phyloP scores from a whole-genome alignment of 176 grass and related monocot genomes.

The Triticum dicoccoides region DNA sequence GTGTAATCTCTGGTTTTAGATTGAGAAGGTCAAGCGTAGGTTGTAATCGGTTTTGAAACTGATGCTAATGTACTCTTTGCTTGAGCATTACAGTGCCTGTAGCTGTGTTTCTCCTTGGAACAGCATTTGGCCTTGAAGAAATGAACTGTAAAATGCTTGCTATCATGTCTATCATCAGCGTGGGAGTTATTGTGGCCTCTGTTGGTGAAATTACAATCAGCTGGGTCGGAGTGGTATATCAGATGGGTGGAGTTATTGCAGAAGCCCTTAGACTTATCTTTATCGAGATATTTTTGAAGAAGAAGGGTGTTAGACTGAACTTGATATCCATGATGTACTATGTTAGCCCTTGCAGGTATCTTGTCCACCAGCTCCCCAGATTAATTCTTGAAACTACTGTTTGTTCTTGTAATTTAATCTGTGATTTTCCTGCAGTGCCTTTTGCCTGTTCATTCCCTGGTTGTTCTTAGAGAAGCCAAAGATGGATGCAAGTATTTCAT shows the following conservation, averaged over 20 bases:
- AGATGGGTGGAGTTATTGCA: slow-evolving; percentile 94
- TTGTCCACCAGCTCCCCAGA: neutral
- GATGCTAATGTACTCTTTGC: slow-evolving; percentile 11
- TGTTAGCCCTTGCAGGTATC: slow-evolving; percentile 95
- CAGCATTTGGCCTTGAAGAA: slow-evolving; percentile 88
- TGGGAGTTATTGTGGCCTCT: slow-evolving; percentile 94
- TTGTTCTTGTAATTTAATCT: slow-evolving; percentile 13
- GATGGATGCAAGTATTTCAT: slow-evolving; percentile 84
- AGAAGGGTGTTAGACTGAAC: slow-evolving; percentile 90
- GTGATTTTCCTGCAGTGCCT: slow-evolving; percentile 60
- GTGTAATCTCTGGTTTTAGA: slow-evolving; percentile 15
- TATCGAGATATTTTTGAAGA: slow-evolving; percentile 98
- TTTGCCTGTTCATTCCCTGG: slow-evolving; percentile 97
- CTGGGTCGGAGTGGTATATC: slow-evolving; percentile 96
- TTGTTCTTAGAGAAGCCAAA: slow-evolving; percentile 98
- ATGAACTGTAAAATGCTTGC: slow-evolving; percentile 84
- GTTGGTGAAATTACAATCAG: slow-evolving; percentile 89
- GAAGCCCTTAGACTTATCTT: slow-evolving; percentile 95
- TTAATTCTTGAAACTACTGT: slow-evolving; percentile 10
- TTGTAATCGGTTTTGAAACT: neutral
- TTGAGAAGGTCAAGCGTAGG: neutral
- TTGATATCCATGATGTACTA: slow-evolving; percentile 99
- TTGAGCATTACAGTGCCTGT: slow-evolving; percentile 82
- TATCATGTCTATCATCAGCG: slow-evolving; percentile 92
- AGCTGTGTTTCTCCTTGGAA: slow-evolving; percentile 90